Conservation (phyloP, 257 asterid species). For the Jasminum sambac region DNA sequence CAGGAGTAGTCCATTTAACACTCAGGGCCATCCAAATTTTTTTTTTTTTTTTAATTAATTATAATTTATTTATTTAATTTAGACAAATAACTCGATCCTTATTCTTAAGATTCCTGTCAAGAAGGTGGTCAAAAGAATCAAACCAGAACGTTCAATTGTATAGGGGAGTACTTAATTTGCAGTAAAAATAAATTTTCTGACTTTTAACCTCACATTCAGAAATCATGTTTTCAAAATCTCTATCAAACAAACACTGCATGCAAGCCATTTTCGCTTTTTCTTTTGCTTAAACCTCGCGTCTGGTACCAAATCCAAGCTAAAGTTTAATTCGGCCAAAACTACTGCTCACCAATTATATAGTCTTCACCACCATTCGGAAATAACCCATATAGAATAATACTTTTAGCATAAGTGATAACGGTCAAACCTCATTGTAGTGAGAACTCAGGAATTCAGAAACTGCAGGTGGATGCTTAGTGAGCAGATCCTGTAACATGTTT, state of each 20-base stretch:
- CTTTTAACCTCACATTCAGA: too few species aligned
- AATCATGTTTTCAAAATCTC: too few species aligned
- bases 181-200: not conserved
- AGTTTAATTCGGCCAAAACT: too few species aligned
- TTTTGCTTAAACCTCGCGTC: too few species aligned
- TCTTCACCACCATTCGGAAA: not conserved
- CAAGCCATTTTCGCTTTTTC: too few species aligned
- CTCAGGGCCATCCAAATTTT: not conserved
- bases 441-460: constrained; percentile 74
- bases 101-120: not conserved
- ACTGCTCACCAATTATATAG: too few species aligned
- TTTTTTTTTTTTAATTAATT: not conserved
- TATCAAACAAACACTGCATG: too few species aligned
- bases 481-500: constrained; percentile 68
- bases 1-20: not conserved
- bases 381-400: constrained; percentile 12
- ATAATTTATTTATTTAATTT: not conserved
- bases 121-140: not conserved
- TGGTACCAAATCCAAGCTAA: too few species aligned
- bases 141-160: not conserved
- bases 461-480: constrained; percentile 72
- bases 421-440: constrained; percentile 74
- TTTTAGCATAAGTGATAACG: constrained; percentile 18
- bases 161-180: not conserved
- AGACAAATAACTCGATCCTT: not conserved